phyloP scores from a whole-genome alignment of 2,329 filamentous ascomycete genomes.

The Phaeosphaeria sp. region DNA sequence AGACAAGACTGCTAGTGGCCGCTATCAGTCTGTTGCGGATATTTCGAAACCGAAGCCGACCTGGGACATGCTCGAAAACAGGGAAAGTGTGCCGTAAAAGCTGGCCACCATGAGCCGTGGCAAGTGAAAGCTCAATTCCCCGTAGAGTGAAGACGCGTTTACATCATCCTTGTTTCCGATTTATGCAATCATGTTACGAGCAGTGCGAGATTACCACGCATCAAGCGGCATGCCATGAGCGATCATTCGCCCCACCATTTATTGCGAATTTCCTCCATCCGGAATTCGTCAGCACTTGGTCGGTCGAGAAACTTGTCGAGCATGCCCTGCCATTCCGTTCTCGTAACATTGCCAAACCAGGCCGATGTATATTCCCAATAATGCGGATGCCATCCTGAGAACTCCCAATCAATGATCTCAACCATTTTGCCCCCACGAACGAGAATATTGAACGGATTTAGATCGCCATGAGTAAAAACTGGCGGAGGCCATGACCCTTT shows the following conservation, averaged over 20 bases:
- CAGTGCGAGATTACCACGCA: background rate
- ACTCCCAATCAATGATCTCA: slow-evolving; percentile 58
- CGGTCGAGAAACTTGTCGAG: slow-evolving; percentile 14
- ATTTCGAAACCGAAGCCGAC: slow-evolving; percentile 32
- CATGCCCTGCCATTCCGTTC: slow-evolving; percentile 40
- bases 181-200: background rate
- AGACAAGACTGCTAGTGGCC: slow-evolving; percentile 37
- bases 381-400: slow-evolving; percentile 56
- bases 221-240: background rate
- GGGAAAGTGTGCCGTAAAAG: slow-evolving; percentile 24
- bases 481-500: slow-evolving; percentile 20
- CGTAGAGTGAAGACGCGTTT: no score
- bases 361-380: slow-evolving; percentile 56
- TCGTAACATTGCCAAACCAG: slow-evolving; percentile 48
- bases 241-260: background rate
- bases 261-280: slow-evolving; percentile 51
- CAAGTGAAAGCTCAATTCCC: no score
- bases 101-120: background rate
- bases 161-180: background rate
- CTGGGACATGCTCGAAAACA: slow-evolving; percentile 32
- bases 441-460: slow-evolving; percentile 56
- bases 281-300: slow-evolving; percentile 45
- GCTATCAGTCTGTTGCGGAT: slow-evolving; percentile 19
- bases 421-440: slow-evolving; percentile 50
- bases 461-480: slow-evolving; percentile 60